Base-by-base conservation (phyloP, 2,329 filamentous ascomycete species). In the Talaromyces sp. region DNA sequence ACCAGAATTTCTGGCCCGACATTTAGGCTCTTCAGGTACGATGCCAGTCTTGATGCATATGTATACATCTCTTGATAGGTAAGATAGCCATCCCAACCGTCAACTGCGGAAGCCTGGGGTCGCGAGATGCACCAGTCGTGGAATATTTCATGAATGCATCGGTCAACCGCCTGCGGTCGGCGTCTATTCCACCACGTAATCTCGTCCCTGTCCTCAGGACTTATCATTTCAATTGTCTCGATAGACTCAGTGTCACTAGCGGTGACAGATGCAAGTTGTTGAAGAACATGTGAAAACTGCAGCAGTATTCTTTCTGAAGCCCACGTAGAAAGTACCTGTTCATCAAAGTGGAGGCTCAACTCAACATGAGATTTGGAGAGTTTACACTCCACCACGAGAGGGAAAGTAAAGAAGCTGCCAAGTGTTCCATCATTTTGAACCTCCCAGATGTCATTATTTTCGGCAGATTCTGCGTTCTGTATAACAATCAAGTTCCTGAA, bases 321-420 rank as follows among this genome's bases (percentile, higher is more conserved):
- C 27, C 75, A 72, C 33, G 75, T 77, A 19, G 76, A 76, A 19
- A 89, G 81, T 0, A 82, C 80, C n/a, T 82, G 81, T 25, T 85
- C 85, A 67, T 89, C 86, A 66, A 88, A 88, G 66, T 86, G 87
- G 0, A 85, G 85, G 76, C 85, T 86, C 60, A 86, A 77, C 17
- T 82, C 72, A 68, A 88, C 84, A 1, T 79, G 76, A 2, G 81
- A 77, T 39, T 84, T 81, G 0, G 65, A 68, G 6, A 88, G 74
- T 4, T 83, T 85, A 70, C 86, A 89, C 49, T 88, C 86, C 22
- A 89, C 74, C 78, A 89, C 88, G 33, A 89, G 80, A 1, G 85
- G 82, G 68, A 88, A 88, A 0, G 80, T 80, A 58, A 81, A 81
- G 68, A 82, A 82, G 62, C 81, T 79, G 65, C 88, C 85, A 53